Evolutionary conservation across 805 yeast genomes (phyloP).

Genomic region (Yarrowia hollandica): DNA sequence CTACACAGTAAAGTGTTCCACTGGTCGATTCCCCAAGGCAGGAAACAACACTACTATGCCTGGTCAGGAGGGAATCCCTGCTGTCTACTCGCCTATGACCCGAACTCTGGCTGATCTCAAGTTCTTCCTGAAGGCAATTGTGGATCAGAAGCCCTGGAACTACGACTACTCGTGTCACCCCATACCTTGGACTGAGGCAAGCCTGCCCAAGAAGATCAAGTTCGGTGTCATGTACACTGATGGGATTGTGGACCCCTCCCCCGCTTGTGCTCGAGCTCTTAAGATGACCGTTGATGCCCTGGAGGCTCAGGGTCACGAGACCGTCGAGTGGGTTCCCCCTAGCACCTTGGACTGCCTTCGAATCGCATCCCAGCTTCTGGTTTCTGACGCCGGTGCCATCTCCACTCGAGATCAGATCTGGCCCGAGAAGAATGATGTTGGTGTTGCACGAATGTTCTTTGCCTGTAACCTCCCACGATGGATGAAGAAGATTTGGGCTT

Average conservation of each 20-base stretch:
- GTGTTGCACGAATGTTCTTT: slow-evolving; percentile 41
- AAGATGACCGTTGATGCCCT: slow-evolving; percentile 45
- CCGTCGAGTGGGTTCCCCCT: slow-evolving; percentile 50
- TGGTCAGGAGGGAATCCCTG: slow-evolving; percentile 50
- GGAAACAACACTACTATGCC: slow-evolving; percentile 47
- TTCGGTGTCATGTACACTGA: slow-evolving; percentile 53
- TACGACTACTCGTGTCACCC: slow-evolving; percentile 52
- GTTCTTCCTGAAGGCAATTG: slow-evolving; percentile 49
- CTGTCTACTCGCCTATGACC: slow-evolving; percentile 50
- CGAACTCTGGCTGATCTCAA: slow-evolving; percentile 52
- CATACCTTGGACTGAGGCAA: slow-evolving; percentile 51
- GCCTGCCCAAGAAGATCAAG: slow-evolving; percentile 46
- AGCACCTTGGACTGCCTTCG: slow-evolving; percentile 59
- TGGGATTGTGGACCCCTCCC: slow-evolving; percentile 53
- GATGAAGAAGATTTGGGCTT: slow-evolving; percentile 42
- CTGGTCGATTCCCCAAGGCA: slow-evolving; percentile 50
- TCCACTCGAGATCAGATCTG: slow-evolving; percentile 36
- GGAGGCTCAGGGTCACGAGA: slow-evolving; percentile 49
- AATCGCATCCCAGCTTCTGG: slow-evolving; percentile 49
- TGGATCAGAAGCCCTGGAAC: slow-evolving; percentile 57
- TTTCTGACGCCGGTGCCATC: slow-evolving; percentile 42
- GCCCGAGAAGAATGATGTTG: slow-evolving; percentile 44
- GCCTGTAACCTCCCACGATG: slow-evolving; percentile 43
- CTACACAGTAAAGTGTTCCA: slow-evolving; percentile 53
- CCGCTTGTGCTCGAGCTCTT: slow-evolving; percentile 49